phyloP scores from a whole-genome alignment of 805 yeast genomes.

The Starmerella floricola region DNA sequence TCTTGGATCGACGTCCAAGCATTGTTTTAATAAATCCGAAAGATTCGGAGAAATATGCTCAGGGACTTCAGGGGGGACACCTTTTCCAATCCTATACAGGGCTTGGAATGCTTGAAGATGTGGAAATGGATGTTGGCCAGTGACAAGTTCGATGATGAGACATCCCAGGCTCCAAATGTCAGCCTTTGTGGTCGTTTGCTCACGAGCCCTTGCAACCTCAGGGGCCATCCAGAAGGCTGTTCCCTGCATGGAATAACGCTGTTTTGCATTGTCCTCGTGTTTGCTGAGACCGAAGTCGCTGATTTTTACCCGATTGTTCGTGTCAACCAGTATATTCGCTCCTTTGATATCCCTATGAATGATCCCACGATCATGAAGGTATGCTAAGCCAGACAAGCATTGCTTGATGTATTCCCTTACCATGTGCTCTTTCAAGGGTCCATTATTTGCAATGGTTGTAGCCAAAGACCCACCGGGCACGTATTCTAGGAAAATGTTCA shows the following conservation, averaged over 20 bases:
- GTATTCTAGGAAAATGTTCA: conserved; percentile 72
- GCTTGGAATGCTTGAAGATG: conserved; percentile 95
- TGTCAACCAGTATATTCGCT: conserved; percentile 71
- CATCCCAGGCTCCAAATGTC: conserved; percentile 98
- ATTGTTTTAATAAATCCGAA: conserved; percentile 46
- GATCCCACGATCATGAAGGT: conserved; percentile 61
- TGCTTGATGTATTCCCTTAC: conserved; percentile 63
- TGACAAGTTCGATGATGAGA: conserved; percentile 83
- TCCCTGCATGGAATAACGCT: conserved; percentile 81
- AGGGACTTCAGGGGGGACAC: conserved; percentile 65
- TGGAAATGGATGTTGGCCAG: conserved; percentile 94
- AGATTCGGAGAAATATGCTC: conserved; percentile 51
- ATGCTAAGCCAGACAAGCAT: conserved; percentile 60
- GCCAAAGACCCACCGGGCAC: conserved; percentile 67
- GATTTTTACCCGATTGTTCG: conserved; percentile 68
- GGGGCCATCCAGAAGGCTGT: conserved; percentile 99
- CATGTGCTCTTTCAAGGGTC: conserved; percentile 68
- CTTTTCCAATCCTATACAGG: conserved; percentile 82
- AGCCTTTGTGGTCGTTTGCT: conserved; percentile 79
- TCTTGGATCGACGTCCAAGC: conserved; percentile 65
- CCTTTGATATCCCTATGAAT: conserved; percentile 84
- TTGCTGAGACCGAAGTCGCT: conserved; percentile 79
- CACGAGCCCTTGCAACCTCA: conserved; percentile 80
- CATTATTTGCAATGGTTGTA: conserved; percentile 47
- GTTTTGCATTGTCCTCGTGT: conserved; percentile 44